Evolutionary conservation across 768 basidiomycete genomes (phyloP), one percentile per base, ranked within the genome.

Genomic region (Panus rudis): DNA sequence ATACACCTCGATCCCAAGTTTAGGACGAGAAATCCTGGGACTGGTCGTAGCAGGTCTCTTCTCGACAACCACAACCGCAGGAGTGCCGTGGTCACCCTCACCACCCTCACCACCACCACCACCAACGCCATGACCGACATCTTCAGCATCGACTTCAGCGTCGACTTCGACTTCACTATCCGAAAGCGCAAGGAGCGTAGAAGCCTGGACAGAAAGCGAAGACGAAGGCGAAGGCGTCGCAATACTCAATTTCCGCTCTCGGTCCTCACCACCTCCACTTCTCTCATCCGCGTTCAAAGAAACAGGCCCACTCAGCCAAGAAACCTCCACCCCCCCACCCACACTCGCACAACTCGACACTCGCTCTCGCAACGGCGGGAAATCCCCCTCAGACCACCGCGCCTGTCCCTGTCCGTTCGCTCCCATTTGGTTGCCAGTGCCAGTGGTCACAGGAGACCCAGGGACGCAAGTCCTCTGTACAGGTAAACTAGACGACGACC

Each of bases 131-230:
- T n/a, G n/a, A n/a, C n/a, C n/a, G 28, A 30, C 28, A 30, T 30
- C 28, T 16, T 30, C 28, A 30, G 28, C 16, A 10, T 30, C 28
- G 10, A 30, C 16, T 10, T 16, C 16, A 16, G 28, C 10, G 16
- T 10, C 28, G 16, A 16, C 28, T 30, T 30, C 10, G 28, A 30
- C 16, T n/a, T 30, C 10, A 30, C 10, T 30, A 10, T 30, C 28
- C 28, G n/a, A 10, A 30, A 10, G 28, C 10, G 28, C 10, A 30
- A n/a, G 32, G n/a, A 47, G 47, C 2, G 45, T 52, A 7, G 53
- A 42, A 3, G 46, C 43, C 44, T 55, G 51, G 7, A 55, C 51
- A 14, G 51, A 55, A 11, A 52, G 30, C 2, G 50, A 50, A 7
- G 53, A 52, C 1, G 53, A 42, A 1, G 48, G 51, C 14, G 53